A percentile compares a stretch with the other conserved stretches of the same genome.
phyloP scores from a whole-genome alignment of 495 filamentous ascomycete species.

The Lasiosphaeriaceae sp. region DNA sequence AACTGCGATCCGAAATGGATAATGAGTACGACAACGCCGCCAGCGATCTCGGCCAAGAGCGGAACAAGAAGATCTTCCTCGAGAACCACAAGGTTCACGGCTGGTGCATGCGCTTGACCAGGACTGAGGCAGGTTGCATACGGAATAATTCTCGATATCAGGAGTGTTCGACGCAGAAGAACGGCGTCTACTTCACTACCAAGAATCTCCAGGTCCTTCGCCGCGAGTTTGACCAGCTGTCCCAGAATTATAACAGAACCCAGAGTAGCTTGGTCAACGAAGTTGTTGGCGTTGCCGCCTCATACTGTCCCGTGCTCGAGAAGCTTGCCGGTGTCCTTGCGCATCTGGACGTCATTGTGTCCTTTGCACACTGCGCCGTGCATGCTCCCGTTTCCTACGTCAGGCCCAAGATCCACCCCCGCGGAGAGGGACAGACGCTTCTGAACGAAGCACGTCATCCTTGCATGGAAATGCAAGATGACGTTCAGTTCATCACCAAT shows the following conservation, averaged over 20 bases:
- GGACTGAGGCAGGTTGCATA: conserved; percentile 89
- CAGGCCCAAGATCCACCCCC: conserved; percentile 85
- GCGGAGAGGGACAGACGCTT: conserved; percentile 85
- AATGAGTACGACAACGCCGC: conserved; percentile 73
- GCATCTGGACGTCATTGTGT: conserved; percentile 94
- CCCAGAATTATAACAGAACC: conserved; percentile 92
- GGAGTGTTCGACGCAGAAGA: conserved; percentile 98
- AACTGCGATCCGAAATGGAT: conserved; percentile 77
- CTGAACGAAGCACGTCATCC: conserved; percentile 93
- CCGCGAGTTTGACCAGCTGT: conserved; percentile 89
- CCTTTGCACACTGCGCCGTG: conserved; percentile 89
- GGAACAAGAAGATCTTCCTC: conserved; percentile 96
- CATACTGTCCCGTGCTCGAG: conserved; percentile 92
- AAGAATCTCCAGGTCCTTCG: conserved; percentile 74
- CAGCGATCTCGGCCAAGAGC: conserved; percentile 83
- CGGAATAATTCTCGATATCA: conserved; percentile 85
- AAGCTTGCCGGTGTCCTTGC: conserved; percentile 82
- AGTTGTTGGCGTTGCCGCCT: conserved; percentile 88
- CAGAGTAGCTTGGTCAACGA: conserved; percentile 89
- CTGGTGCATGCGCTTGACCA: conserved; percentile 92
- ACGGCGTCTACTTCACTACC: conserved; percentile 97
- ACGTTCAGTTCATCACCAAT: conserved; percentile 97
- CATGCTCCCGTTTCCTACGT: conserved; percentile 91
- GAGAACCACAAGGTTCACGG: conserved; percentile 95
- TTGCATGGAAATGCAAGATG: conserved; percentile 99